Conservation (phyloP, 192 early-diverging fungal genomes). For the Diversispora eburnea region DNA sequence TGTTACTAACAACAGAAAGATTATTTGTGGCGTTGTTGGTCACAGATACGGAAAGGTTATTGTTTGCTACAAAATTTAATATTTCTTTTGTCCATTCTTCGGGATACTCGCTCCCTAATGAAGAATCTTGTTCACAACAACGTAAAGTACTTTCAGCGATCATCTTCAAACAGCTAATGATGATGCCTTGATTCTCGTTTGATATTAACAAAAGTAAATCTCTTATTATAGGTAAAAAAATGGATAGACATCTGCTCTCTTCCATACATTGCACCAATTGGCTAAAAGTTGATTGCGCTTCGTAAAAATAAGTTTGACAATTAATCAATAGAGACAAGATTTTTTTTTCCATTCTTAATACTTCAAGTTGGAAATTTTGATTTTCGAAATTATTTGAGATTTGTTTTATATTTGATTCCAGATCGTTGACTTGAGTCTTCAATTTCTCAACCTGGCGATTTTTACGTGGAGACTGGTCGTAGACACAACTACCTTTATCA, state of each 20-base stretch:
- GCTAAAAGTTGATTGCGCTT: background rate
- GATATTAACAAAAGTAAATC: background rate
- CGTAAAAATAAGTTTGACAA: background rate
- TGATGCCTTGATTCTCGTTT: background rate
- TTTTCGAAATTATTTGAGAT: background rate
- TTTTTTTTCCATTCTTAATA: conserved; percentile 5
- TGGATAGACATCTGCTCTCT: background rate
- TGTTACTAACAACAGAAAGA: too few relatives aligned
- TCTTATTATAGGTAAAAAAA: background rate
- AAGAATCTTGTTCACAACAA: background rate
- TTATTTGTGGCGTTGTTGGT: too few relatives aligned
- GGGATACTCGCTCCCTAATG: background rate
- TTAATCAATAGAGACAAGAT: background rate
- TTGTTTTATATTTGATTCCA: background rate
- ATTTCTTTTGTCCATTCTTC: too few relatives aligned
- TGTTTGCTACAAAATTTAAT: too few relatives aligned
- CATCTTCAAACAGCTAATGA: background rate
- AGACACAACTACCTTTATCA: background rate
- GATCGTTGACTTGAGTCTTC: background rate
- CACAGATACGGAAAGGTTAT: too few relatives aligned
- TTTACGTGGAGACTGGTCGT: conserved; percentile 21
- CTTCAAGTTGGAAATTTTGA: background rate
- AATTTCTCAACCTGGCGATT: conserved; percentile 19
- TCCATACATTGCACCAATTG: background rate
- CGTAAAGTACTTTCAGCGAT: background rate